Evolutionary conservation across 2,329 filamentous ascomycete genomes (phyloP), one percentile per base, ranked within the genome.

Genomic region (Phialophora tarda): DNA sequence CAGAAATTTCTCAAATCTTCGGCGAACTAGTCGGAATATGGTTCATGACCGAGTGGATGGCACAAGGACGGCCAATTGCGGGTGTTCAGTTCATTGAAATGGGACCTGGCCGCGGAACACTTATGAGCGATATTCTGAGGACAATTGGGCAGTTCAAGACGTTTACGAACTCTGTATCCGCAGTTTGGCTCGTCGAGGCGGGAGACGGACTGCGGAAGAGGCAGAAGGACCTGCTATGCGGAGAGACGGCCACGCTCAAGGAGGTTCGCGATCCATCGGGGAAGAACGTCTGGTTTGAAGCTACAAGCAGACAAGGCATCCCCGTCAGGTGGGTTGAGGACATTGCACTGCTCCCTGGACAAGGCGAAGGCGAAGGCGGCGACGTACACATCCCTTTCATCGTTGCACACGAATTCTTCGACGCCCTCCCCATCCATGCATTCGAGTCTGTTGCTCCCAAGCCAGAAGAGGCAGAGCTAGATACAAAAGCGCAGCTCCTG

Each of bases 391-490:
- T 44, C 38, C 38, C 38, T 0, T 96, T 98, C 78, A 96, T 99
- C 67, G 87, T 98, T 57, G 95, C 95, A 4, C 95, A 99, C 77
- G 95, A 99, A 77, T 98, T 99, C 83, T 99, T 99, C 80, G 95
- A 99, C 73, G 95, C 95, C 2, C 88, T 99, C 0, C 95, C 95
- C 38, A 97, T 99, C 72, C 93, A 99, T 77, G 89, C 92, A 67
- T 99, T 99, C 77, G 90, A 98, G 78, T 90, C 91, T 14, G 84
- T 94, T 59, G 77, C 84, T 53, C 81, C 81, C 69, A 77, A 80
- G 14, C 77, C 81, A 44, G 75, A 83, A 64, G 69, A 83, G 21
- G 38, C 41, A 83, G n/a, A 44, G 82, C 17, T 63, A 23, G 65
- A 62, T 10, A 51, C 41, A 6, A 59, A 56, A 23, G 83, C 58